phyloP scores from a whole-genome alignment of 257 asterid species.

The Nyctanthes arbortristis region DNA sequence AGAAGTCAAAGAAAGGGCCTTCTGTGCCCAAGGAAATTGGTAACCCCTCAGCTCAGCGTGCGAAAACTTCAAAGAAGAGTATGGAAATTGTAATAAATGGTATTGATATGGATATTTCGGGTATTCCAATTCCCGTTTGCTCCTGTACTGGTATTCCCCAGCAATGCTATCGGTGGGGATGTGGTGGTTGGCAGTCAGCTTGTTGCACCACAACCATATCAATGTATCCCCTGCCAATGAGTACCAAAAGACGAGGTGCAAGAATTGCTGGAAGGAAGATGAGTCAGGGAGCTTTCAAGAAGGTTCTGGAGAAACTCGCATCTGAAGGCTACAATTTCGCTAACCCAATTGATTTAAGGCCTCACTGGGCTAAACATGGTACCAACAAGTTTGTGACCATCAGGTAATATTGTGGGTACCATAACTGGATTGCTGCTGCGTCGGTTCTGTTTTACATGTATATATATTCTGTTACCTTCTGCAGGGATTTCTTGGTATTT shows the following conservation, averaged over 20 bases:
- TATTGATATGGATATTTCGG: conserved; percentile 23
- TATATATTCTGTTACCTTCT: background rate
- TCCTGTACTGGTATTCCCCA: conserved; percentile 32
- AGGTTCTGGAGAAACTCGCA: conserved; percentile 30
- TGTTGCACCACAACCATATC: conserved; percentile 36
- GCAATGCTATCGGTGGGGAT: conserved; percentile 33
- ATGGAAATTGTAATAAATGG: conserved; percentile 17
- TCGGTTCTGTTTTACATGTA: background rate
- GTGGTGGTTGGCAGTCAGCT: conserved; percentile 39
- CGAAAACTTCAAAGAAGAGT: conserved; percentile 16
- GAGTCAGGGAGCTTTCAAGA: conserved; percentile 20
- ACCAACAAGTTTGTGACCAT: conserved; percentile 32
- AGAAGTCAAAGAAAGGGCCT: conserved; percentile 17
- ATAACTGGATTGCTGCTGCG: background rate
- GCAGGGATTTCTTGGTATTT: background rate
- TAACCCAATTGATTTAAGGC: conserved; percentile 33
- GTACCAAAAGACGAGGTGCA: conserved; percentile 31
- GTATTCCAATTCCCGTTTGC: conserved; percentile 33
- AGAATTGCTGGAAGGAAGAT: conserved; percentile 35
- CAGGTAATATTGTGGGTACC: conserved; percentile 12
- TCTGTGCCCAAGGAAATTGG: conserved; percentile 12
- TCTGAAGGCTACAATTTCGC: conserved; percentile 27
- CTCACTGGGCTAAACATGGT: conserved; percentile 37
- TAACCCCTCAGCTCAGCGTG: background rate
- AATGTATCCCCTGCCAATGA: conserved; percentile 29